Evolutionary conservation across 352 stramenopile species (phyloP), one percentile per base, ranked within the genome.

Genomic region (Elongisporangium prolatum): DNA sequence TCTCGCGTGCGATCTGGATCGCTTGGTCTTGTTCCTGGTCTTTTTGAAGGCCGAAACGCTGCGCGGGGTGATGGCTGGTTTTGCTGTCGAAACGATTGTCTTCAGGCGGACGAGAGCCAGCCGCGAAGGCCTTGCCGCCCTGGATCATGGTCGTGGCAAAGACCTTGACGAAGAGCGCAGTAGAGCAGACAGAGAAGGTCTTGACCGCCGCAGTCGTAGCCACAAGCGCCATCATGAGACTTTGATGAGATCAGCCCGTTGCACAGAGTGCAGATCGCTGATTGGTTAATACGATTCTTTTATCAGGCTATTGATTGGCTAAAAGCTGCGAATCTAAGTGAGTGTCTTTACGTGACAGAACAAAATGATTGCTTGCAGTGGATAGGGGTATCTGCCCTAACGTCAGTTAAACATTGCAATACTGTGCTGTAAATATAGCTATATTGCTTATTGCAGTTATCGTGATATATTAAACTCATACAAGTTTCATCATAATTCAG

Each of bases 91-190:
- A 57, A 22, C 44, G 54, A 21, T 67, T 61, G 54, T 77, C 71
- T 53, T 80, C 71, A 7, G 71, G 71, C 17, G 69, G 58, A 1
- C 66, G 63, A 49, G 53, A 53, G 21, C 69, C 63, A 10, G 66
- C 66, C 10, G 63, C 63, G 50, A 74, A 77, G 18, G 59, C 58
- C 56, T 77, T 77, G 34, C 64, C 63, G 37, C 71, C 68, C 51
- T 76, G 68, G 56, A 76, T 72, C 11, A 40, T 50, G 44, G 65
- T 28, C 2, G 71, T 77, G 40, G 52, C 61, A 25, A 72, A 67
- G 40, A 76, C 59, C 60, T 80, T 77, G 60, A 63, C 40, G 54
- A 70, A 72, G n/a, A 77, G 52, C 21, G 65, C 56, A 20, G 57
- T 71, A 17, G 68, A 65, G 59, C 63, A 70, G 7, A 63, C 57